A percentile compares a stretch with the other conserved stretches of the same genome.
These are phyloP conservation scores for Phaeosphaeria sp. DNA, from an alignment of 2,329 filamentous ascomycete genomes.

Conservation along the genomic window DNA sequence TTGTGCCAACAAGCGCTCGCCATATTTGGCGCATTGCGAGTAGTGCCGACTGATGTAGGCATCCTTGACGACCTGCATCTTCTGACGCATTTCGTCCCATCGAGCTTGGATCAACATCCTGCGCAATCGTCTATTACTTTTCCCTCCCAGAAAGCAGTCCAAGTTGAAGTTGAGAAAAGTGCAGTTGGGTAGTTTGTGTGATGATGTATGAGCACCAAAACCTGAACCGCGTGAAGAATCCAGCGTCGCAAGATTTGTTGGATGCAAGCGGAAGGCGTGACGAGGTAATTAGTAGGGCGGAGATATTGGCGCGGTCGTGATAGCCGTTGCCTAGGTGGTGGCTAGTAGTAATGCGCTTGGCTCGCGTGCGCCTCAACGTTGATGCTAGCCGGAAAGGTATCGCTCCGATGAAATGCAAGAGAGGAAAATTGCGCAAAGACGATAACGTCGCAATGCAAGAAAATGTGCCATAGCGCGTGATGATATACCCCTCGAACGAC, in stretches of 20 bases:
- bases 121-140: conserved; percentile 5
- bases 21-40: conserved; percentile 41
- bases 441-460: neutral
- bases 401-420: conserved; percentile 2
- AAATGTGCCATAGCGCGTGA: conserved; percentile 10
- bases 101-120: conserved; percentile 22
- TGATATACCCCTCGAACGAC: conserved; percentile 15
- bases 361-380: conserved; percentile 4
- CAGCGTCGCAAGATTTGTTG: neutral
- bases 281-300: neutral
- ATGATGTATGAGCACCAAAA: conserved; percentile 6
- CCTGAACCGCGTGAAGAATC: neutral
- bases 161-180: conserved; percentile 10
- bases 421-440: conserved; percentile 2
- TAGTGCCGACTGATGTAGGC: conserved; percentile 45
- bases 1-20: conserved; percentile 31
- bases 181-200: conserved; percentile 3
- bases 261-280: neutral
- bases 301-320: neutral
- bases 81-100: conserved; percentile 29
- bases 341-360: conserved; percentile 7
- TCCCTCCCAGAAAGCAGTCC: conserved; percentile 5
- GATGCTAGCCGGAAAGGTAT: conserved; percentile 5
- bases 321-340: neutral
- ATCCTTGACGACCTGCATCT: conserved; percentile 36